phyloP scores from a whole-genome alignment of 441 rosid genomes.

The Populus trichocarpa region DNA sequence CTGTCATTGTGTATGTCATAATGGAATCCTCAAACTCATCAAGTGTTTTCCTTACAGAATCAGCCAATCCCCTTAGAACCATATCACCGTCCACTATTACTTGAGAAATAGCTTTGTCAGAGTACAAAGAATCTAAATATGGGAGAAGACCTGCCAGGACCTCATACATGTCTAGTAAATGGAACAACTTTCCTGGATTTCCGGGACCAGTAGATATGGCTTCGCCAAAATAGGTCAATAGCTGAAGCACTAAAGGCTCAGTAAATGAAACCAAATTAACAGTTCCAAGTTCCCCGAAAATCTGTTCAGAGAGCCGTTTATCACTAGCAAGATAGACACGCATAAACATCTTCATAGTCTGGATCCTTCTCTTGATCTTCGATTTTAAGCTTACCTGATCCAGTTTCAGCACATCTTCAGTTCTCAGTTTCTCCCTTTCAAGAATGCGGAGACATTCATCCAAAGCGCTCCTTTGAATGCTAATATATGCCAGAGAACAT shows the following conservation, averaged over 20 bases:
- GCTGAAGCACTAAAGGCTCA: no score
- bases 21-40: slow-evolving; percentile 68
- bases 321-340: slow-evolving; percentile 25
- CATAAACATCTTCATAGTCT: slow-evolving; percentile 59
- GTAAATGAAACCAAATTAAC: no score
- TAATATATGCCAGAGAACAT: slow-evolving; percentile 64
- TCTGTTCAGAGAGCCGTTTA: no score
- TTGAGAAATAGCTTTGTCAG: slow-evolving; percentile 42
- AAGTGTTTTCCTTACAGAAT: slow-evolving; percentile 59
- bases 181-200: no score
- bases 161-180: no score
- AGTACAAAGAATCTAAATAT: slow-evolving; percentile 53
- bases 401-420: slow-evolving; percentile 53
- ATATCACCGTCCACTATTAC: slow-evolving; percentile 53
- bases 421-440: slow-evolving; percentile 75
- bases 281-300: no score
- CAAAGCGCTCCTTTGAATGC: slow-evolving; percentile 61
- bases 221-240: no score
- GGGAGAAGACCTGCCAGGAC: slow-evolving; percentile 53
- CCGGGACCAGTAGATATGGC: no score
- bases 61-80: slow-evolving; percentile 64
- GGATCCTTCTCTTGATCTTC: slow-evolving; percentile 79
- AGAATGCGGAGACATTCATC: slow-evolving; percentile 67
- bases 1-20: slow-evolving; percentile 47
- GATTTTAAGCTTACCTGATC: slow-evolving; percentile 36